phyloP scores from a whole-genome alignment of 192 early-diverging fungal species.

The Gamsiella multidivaricata region DNA sequence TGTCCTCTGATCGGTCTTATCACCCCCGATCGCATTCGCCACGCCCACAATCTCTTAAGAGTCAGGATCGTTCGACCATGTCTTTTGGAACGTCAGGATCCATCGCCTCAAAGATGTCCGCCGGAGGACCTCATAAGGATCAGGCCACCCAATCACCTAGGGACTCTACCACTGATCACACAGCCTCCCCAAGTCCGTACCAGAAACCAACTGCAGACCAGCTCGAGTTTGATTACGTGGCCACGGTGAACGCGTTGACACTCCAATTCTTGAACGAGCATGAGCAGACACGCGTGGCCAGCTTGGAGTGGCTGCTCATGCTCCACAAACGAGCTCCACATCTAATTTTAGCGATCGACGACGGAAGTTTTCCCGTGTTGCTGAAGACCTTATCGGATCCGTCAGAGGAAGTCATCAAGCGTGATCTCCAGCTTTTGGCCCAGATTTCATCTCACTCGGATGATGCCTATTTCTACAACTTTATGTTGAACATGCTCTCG shows the following conservation, averaged over 20 bases:
- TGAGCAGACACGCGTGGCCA: constrained; percentile 92
- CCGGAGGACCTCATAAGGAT: constrained; percentile 6
- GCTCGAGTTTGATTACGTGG: constrained; percentile 81
- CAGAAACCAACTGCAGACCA: constrained; percentile 23
- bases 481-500: constrained; percentile 89
- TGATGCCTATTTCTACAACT: constrained; percentile 87
- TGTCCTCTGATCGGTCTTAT: constrained; percentile 4
- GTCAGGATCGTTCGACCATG: constrained; percentile 44
- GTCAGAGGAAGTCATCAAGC: constrained; percentile 94
- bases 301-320: constrained; percentile 97
- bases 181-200: constrained; percentile 5
- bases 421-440: constrained; percentile 93
- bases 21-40: constrained; percentile 20
- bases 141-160: neutral
- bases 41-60: constrained; percentile 40
- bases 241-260: constrained; percentile 83
- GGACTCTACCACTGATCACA: neutral
- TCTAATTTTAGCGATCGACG: constrained; percentile 88
- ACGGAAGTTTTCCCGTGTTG: constrained; percentile 86
- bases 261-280: constrained; percentile 85
- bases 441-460: constrained; percentile 91
- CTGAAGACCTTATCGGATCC: constrained; percentile 93
- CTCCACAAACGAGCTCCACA: constrained; percentile 93
- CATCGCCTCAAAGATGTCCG: constrained; percentile 38
- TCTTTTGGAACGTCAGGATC: constrained; percentile 47